Percentiles rank a stretch among this genome's conserved stretches.
Evolutionary conservation across 768 basidiomycete species (phyloP).

Genomic region (Macrolepiota fuliginosa): DNA sequence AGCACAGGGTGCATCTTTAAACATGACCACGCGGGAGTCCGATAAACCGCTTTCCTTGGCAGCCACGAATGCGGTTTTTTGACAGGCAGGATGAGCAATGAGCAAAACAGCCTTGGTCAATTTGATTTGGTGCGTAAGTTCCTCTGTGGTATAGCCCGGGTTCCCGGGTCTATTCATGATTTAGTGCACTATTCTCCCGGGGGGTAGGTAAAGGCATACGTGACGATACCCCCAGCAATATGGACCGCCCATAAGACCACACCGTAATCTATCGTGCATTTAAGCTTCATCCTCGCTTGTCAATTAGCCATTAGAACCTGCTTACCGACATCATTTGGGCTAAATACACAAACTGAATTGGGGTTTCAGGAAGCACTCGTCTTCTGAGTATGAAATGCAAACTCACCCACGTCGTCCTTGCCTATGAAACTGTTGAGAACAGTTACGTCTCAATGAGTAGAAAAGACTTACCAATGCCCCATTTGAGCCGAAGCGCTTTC

Average conservation of each 20-base stretch:
- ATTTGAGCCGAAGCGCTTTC: constrained; percentile 48
- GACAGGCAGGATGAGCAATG: constrained; percentile 43
- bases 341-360: constrained; percentile 54
- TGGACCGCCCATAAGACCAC: constrained; percentile 59
- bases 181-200: neutral
- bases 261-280: constrained; percentile 44
- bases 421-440: constrained; percentile 27
- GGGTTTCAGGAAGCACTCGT: neutral
- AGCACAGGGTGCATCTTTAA: constrained; percentile 22
- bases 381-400: constrained; percentile 4
- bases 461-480: constrained; percentile 40
- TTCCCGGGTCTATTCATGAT: constrained; percentile 53
- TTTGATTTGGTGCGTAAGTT: constrained; percentile 56
- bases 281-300: neutral
- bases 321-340: constrained; percentile 62
- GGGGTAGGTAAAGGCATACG: constrained; percentile 34
- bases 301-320: neutral
- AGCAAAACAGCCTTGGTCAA: constrained; percentile 46
- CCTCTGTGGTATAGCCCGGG: constrained; percentile 54
- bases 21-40: constrained; percentile 39
- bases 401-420: constrained; percentile 50
- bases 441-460: neutral
- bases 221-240: constrained; percentile 53
- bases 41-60: constrained; percentile 38
- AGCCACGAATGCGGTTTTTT: constrained; percentile 43